Conservation (phyloP, 2,329 filamentous ascomycete species). For the Fusarium penzigii region DNA sequence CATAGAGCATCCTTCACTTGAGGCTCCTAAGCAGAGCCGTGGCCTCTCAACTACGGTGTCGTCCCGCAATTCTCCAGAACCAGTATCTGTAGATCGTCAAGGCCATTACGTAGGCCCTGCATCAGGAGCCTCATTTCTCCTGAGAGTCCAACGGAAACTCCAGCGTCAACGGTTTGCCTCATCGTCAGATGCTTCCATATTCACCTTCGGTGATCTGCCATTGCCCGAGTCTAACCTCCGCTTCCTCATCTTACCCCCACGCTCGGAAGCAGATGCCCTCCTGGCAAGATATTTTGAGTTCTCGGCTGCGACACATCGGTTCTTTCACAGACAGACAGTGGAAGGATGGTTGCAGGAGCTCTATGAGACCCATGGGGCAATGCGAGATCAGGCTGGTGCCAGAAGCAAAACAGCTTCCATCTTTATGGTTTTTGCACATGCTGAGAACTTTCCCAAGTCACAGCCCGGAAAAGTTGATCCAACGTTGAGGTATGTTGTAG, state of each 20-base stretch:
- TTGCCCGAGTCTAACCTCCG: constrained; percentile 39
- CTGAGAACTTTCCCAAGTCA: constrained; percentile 40
- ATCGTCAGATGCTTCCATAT: constrained; percentile 43
- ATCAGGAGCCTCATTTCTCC: constrained; percentile 19
- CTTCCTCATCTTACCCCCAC: constrained; percentile 40
- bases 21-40: neutral
- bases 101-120: constrained; percentile 23
- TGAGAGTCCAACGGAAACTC: constrained; percentile 31
- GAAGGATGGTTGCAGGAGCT: constrained; percentile 46
- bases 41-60: constrained; percentile 7
- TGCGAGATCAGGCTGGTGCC: constrained; percentile 18
- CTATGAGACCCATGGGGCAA: constrained; percentile 31
- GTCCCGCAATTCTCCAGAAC: constrained; percentile 21
- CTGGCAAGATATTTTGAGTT: constrained; percentile 56
- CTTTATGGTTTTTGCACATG: constrained; percentile 54
- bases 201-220: constrained; percentile 51
- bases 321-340: constrained; percentile 52
- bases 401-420: constrained; percentile 41
- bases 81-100: constrained; percentile 14
- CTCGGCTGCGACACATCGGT: constrained; percentile 55
- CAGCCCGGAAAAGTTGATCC: constrained; percentile 16
- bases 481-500: neutral
- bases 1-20: constrained; percentile 6
- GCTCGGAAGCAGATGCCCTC: constrained; percentile 34
- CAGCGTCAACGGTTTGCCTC: constrained; percentile 39